A percentile compares a stretch with the other conserved stretches of the same genome.
Evolutionary conservation across 371 early-diverging fungal genomes (phyloP).

Genomic region (Actinomucor elegans): DNA sequence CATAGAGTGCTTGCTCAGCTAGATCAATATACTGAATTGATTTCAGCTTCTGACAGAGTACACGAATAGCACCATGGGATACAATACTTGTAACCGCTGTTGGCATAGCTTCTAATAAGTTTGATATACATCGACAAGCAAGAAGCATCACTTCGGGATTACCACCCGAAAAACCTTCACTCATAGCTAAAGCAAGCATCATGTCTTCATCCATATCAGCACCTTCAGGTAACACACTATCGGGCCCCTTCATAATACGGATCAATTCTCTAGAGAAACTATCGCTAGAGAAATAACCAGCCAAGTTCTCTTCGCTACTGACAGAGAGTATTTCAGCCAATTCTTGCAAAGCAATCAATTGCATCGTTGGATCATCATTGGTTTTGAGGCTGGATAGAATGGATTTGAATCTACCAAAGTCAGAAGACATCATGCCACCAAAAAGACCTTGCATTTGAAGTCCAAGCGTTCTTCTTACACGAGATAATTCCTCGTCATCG

Average conservation of each 20-base stretch:
- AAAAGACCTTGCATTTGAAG: slow-evolving; percentile 49
- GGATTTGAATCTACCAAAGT: slow-evolving; percentile 42
- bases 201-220: slow-evolving; percentile 43
- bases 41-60: slow-evolving; percentile 74
- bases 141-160: slow-evolving; percentile 81
- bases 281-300: slow-evolving; percentile 56
- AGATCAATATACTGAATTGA: slow-evolving; percentile 90
- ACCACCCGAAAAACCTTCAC: slow-evolving; percentile 44
- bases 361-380: slow-evolving; percentile 60
- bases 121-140: slow-evolving; percentile 85
- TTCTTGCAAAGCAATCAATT: slow-evolving; percentile 67
- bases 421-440: slow-evolving; percentile 47
- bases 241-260: slow-evolving; percentile 52
- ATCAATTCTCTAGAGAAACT: slow-evolving; percentile 61
- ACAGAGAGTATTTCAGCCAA: slow-evolving; percentile 69
- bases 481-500: slow-evolving; percentile 39
- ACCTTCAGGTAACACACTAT: slow-evolving; percentile 16
- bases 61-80: slow-evolving; percentile 69
- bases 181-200: slow-evolving; percentile 48
- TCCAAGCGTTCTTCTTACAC: slow-evolving; percentile 43
- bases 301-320: slow-evolving; percentile 66
- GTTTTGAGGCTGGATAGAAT: slow-evolving; percentile 53
- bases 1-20: slow-evolving; percentile 84
- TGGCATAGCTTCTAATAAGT: slow-evolving; percentile 88
- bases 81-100: slow-evolving; percentile 63